phyloP scores from a whole-genome alignment of 257 asterid species.

The Galeopsis tetrahit region DNA sequence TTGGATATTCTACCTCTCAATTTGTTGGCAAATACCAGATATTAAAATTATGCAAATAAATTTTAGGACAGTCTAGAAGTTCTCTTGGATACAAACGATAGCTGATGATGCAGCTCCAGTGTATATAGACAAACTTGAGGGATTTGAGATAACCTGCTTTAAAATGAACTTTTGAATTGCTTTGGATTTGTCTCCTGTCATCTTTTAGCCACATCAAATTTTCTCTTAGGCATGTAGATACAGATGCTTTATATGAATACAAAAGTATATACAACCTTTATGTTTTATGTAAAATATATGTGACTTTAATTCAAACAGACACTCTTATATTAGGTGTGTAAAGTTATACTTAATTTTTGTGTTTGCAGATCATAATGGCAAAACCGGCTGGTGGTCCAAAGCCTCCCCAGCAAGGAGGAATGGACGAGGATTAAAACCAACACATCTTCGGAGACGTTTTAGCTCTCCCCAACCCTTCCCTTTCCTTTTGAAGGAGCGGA shows the following conservation, averaged over 20 bases:
- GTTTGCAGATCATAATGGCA: slow-evolving; percentile 58
- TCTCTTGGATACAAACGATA: background rate
- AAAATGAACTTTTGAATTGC: background rate
- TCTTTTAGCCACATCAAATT: slow-evolving; percentile 5
- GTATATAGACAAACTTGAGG: background rate
- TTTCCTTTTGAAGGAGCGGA: slow-evolving; percentile 2
- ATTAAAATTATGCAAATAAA: background rate
- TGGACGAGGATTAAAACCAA: slow-evolving; percentile 50
- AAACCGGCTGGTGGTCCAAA: slow-evolving; percentile 66
- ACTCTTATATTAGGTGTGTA: too few species aligned
- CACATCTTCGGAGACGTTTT: slow-evolving; percentile 24
- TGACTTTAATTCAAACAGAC: too few species aligned
- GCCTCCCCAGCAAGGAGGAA: slow-evolving; percentile 35
- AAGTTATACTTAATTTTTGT: background rate
- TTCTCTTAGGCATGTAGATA: background rate
- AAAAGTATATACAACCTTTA: background rate
- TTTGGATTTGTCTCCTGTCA: background rate
- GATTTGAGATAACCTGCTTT: background rate
- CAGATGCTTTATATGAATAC: background rate
- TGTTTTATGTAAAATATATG: background rate
- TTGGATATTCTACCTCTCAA: slow-evolving; percentile 3
- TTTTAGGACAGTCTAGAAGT: slow-evolving; percentile 10
- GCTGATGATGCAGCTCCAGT: background rate
- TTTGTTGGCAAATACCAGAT: background rate
- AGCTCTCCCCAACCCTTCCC: background rate